Evolutionary conservation across 2,329 filamentous ascomycete species (phyloP), one percentile per base, ranked within the genome.

Genomic region (Monilinia vaccinii-corymbosi): DNA sequence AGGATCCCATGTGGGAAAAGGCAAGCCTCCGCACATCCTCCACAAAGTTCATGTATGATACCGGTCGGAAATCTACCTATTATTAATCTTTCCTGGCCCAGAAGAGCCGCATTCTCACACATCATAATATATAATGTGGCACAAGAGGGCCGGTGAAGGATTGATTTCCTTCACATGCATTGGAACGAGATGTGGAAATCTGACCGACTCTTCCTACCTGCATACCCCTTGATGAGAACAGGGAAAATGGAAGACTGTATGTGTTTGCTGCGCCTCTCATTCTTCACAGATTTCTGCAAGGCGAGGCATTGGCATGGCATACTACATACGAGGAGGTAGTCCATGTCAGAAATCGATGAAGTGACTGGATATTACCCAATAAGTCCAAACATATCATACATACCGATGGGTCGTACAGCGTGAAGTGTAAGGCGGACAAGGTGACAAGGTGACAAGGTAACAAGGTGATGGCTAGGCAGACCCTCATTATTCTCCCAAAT

Each of bases 381-480:
- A n/a, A 25, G n/a, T 1, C 16, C n/a, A 8, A 31, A 7, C 32
- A 4, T n/a, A 8, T 21, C 38, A 7, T 40, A 21, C 18, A 10
- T 21, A 34, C 51, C 44, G n/a, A n/a, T n/a, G n/a, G n/a, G n/a
- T n/a, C 3, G 40, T 48, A 36, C n/a, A 32, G 28, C 18, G 31
- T 25, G 42, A 40, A 38, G 32, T 38, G 49, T 56, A 57, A 61
- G 63, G 64, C 65, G 56, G n/a, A n/a, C n/a, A n/a, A n/a, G n/a
- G n/a, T n/a, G n/a, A n/a, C n/a, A n/a, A n/a, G n/a, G n/a, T n/a
- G n/a, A n/a, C n/a, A n/a, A n/a, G n/a, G n/a, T n/a, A 61, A 65
- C 53, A 62, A 63, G 65, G 66, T 65, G 58, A 60, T 51, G 48
- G 31, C 40, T 57, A 65, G 61, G 64, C 65, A 65, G 61, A 61